Evolutionary conservation across 129 eudicot genomes (phyloP).

Genomic region (Pulicaria dysenterica): DNA sequence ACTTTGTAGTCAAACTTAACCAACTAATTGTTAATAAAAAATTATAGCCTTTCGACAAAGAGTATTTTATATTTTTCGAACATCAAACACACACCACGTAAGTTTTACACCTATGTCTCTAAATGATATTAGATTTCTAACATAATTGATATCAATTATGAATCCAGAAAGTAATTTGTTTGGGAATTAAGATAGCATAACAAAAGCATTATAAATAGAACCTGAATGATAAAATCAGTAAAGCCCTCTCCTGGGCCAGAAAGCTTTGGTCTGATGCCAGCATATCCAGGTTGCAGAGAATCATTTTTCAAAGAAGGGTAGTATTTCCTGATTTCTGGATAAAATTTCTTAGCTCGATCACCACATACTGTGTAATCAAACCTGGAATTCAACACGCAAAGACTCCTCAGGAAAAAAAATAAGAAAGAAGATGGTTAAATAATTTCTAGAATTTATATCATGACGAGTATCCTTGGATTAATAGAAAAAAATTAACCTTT

Average conservation of each 20-base stretch:
- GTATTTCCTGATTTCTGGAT: slow-evolving; percentile 76
- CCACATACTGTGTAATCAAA: slow-evolving; percentile 72
- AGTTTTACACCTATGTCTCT: no score
- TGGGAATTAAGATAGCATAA: neutral
- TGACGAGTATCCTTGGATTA: neutral
- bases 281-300: slow-evolving; percentile 78
- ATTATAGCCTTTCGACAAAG: neutral
- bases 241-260: slow-evolving; percentile 65
- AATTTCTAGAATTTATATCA: neutral
- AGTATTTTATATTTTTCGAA: neutral
- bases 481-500: no score
- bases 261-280: slow-evolving; percentile 86
- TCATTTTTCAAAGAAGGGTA: slow-evolving; percentile 73
- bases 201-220: slow-evolving; percentile 12
- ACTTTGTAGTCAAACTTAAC: neutral
- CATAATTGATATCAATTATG: neutral
- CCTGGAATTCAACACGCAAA: slow-evolving; percentile 41
- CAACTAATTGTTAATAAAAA: neutral
- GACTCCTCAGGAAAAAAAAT: neutral
- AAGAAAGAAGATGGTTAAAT: neutral
- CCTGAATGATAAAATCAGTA: slow-evolving; percentile 82
- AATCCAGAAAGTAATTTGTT: neutral
- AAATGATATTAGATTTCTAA: neutral
- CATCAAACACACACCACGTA: no score
- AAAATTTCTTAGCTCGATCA: slow-evolving; percentile 67